Conservation (phyloP, 2,329 filamentous ascomycete species). For the Arthrinium puccinioides region DNA sequence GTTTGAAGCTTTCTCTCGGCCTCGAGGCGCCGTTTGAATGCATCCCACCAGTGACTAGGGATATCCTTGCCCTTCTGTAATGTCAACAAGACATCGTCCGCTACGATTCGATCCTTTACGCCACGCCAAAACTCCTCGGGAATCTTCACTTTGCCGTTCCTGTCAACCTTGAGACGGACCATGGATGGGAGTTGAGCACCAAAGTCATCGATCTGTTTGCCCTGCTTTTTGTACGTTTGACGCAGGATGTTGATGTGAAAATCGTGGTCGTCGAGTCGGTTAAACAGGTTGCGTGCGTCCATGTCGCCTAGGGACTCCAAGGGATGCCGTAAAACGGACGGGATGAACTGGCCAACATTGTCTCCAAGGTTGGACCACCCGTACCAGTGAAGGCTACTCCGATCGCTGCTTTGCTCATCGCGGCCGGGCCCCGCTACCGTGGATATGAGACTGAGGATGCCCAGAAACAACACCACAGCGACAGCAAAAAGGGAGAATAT, state of each 20-base stretch:
- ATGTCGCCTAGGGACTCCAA: background rate
- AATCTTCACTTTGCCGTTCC: slow-evolving; percentile 46
- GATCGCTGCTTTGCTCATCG: too few species aligned
- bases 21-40: slow-evolving; percentile 32
- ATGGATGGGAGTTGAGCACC: slow-evolving; percentile 45
- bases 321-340: slow-evolving; percentile 3
- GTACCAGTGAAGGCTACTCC: background rate
- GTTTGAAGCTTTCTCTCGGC: slow-evolving; percentile 32
- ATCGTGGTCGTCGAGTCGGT: slow-evolving; percentile 17
- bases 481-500: too few species aligned
- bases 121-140: slow-evolving; percentile 60
- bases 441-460: too few species aligned
- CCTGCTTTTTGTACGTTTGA: slow-evolving; percentile 26
- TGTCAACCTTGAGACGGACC: slow-evolving; percentile 46
- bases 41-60: slow-evolving; percentile 32
- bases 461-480: too few species aligned
- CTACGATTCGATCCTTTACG: slow-evolving; percentile 45
- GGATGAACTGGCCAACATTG: slow-evolving; percentile 13
- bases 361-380: slow-evolving; percentile 2
- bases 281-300: slow-evolving; percentile 3
- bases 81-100: slow-evolving; percentile 39
- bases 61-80: slow-evolving; percentile 31
- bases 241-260: slow-evolving; percentile 18
- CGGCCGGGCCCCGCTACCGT: too few species aligned
- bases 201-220: slow-evolving; percentile 29